Base-by-base conservation (phyloP, 805 yeast species). In the Blastobotrys peoriensis region DNA sequence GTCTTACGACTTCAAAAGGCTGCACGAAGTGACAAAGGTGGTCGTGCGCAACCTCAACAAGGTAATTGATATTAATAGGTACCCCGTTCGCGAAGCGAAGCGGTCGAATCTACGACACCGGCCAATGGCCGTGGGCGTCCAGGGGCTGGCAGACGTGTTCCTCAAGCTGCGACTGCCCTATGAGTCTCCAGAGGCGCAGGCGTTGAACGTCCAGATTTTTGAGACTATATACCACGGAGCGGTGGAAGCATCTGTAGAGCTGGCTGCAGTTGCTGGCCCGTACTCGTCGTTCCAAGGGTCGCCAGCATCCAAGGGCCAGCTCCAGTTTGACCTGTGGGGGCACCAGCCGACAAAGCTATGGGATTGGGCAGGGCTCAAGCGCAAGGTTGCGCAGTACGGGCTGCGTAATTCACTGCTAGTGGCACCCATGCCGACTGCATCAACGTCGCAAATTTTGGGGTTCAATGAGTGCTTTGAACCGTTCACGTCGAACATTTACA, bases 341-440 rank as follows among this genome's bases (percentile, higher is more conserved):
- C 73, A 66, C 23, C 73, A 76, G 46, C 95, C 96, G 13, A 65
- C 83, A 9, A 75, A 71, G 22, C 66, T 84, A 47, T 87, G 86
- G 77, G 89, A 88, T 53, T 89, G 97, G 97, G 82, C 76, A 46
- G 47, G 60, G 2, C 64, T 88, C 53, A 85, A 81, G 57, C 63
- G 60, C 3, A 65, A 74, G 17, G 73, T 89, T 43, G 62, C 64
- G 36, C 59, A 63, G 34, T 65, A 75, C 55, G 97, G 97, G 22
- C 58, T 89, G 18, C 68, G 96, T 57, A 89, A 89, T 67, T 88
- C 97, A 3, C 67, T 89, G 40, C 64, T 89, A 15, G 85, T 89
- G 27, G 97, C 94, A 1, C 88, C 95, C 42, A 89, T 89, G 98
- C 98, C 98, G 34, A 89, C 97, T 13, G 97, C 98, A 1, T 86